phyloP scores from a whole-genome alignment of 805 yeast species.

The Kodamaea sagamina region DNA sequence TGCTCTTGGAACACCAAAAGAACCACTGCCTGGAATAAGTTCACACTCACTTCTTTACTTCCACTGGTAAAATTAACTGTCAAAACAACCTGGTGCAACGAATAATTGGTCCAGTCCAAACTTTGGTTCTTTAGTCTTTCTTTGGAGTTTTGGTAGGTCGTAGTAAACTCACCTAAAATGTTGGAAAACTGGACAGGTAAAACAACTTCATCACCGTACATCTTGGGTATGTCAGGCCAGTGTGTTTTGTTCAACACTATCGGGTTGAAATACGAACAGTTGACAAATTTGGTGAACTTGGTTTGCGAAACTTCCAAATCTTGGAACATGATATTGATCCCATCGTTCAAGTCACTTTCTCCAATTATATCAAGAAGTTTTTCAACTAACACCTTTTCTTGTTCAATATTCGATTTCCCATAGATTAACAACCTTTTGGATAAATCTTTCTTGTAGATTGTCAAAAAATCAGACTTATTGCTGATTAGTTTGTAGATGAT shows the following conservation, averaged over 20 bases:
- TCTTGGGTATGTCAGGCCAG: conserved; percentile 44
- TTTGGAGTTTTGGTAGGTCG: conserved; percentile 21
- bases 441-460: conserved; percentile 35
- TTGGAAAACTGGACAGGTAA: conserved; percentile 27
- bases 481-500: conserved; percentile 34
- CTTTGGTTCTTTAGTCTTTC: conserved; percentile 26
- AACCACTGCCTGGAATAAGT: conserved; percentile 47
- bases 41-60: conserved; percentile 36
- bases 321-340: conserved; percentile 35
- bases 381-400: conserved; percentile 27
- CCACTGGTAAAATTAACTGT: conserved; percentile 32
- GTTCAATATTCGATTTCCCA: conserved; percentile 19
- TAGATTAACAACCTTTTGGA: conserved; percentile 37
- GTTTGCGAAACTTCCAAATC: conserved; percentile 29
- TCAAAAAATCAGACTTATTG: conserved; percentile 36
- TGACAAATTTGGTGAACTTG: conserved; percentile 19
- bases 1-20: conserved; percentile 38
- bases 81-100: conserved; percentile 43
- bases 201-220: conserved; percentile 14
- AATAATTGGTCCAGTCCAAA: conserved; percentile 44
- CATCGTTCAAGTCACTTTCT: conserved; percentile 30
- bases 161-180: conserved; percentile 24
- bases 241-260: conserved; percentile 35
- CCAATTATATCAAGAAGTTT: conserved; percentile 31
- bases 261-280: conserved; percentile 25